These are phyloP conservation scores for Gentiana dahurica DNA, from an alignment of 257 asterid species.

Conservation along the genomic window DNA sequence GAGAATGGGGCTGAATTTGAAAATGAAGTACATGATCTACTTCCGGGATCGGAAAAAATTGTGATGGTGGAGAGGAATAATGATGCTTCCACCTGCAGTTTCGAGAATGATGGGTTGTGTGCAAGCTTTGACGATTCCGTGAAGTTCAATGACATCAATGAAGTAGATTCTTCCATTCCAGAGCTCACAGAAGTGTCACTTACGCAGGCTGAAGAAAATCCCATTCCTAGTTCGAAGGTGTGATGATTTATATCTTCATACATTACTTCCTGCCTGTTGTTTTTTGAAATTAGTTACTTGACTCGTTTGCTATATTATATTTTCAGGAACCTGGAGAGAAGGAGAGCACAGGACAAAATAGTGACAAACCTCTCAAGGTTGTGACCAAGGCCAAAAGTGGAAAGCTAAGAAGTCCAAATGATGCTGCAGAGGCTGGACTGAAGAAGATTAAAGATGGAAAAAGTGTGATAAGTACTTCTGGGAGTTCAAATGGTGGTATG, in stretches of 20 bases:
- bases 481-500: conserved; percentile 22
- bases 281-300: neutral
- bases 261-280: neutral
- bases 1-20: conserved; percentile 20
- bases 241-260: neutral
- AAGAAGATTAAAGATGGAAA: conserved; percentile 22
- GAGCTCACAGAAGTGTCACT: conserved; percentile 11
- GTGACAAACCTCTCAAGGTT: conserved; percentile 15
- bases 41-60: conserved; percentile 5
- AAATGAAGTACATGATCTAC: conserved; percentile 19
- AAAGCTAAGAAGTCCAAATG: conserved; percentile 16
- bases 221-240: conserved; percentile 16
- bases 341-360: conserved; percentile 12
- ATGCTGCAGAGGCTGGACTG: conserved; percentile 9
- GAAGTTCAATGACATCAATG: conserved; percentile 14
- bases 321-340: conserved; percentile 12
- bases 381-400: conserved; percentile 16
- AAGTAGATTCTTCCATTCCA: conserved; percentile 9
- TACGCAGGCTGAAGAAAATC: conserved; percentile 11
- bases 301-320: neutral
- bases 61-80: conserved; percentile 10
- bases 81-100: conserved; percentile 15
- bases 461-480: conserved; percentile 15
- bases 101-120: conserved; percentile 16
- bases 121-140: conserved; percentile 13